These are phyloP conservation scores for Heliamphora pulchella DNA, from an alignment of 179 eudicot genomes.

Conservation along the genomic window DNA sequence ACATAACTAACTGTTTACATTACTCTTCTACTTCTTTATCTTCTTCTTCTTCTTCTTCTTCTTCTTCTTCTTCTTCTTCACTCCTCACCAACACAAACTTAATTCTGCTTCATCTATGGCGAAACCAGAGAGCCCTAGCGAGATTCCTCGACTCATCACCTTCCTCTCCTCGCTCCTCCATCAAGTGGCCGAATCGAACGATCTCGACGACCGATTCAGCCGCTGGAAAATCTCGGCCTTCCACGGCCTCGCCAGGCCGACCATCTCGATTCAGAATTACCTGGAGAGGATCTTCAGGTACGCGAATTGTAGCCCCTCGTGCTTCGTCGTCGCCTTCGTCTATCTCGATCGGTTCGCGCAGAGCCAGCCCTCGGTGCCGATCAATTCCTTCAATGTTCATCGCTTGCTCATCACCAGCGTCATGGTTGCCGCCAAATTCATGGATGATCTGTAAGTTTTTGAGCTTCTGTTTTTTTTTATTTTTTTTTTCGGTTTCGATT, in stretches of 20 bases:
- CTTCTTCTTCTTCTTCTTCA: too few species aligned
- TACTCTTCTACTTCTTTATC: too few species aligned
- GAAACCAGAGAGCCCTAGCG: slow-evolving; percentile 9
- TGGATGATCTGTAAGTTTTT: slow-evolving; percentile 27
- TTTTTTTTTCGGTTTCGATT: neutral
- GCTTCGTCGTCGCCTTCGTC: slow-evolving; percentile 24
- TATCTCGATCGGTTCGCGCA: slow-evolving; percentile 25
- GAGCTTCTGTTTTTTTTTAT: too few species aligned
- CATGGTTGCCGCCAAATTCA: slow-evolving; percentile 26
- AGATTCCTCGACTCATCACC: slow-evolving; percentile 25
- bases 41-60: too few species aligned
- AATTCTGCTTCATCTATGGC: slow-evolving; percentile 5
- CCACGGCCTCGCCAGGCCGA: slow-evolving; percentile 26
- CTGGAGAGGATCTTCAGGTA: slow-evolving; percentile 26
- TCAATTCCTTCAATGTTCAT: slow-evolving; percentile 27
- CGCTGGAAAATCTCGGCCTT: slow-evolving; percentile 20
- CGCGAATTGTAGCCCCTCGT: slow-evolving; percentile 26
- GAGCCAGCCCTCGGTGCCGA: slow-evolving; percentile 20
- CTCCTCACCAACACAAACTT: neutral
- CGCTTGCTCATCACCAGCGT: slow-evolving; percentile 28
- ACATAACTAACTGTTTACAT: too few species aligned
- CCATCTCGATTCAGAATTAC: slow-evolving; percentile 22
- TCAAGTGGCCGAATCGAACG: slow-evolving; percentile 22
- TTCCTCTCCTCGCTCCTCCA: slow-evolving; percentile 25
- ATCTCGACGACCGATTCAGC: slow-evolving; percentile 10